Base-by-base conservation (phyloP, 2,329 filamentous ascomycete species). In the Claviceps humidiphila region DNA sequence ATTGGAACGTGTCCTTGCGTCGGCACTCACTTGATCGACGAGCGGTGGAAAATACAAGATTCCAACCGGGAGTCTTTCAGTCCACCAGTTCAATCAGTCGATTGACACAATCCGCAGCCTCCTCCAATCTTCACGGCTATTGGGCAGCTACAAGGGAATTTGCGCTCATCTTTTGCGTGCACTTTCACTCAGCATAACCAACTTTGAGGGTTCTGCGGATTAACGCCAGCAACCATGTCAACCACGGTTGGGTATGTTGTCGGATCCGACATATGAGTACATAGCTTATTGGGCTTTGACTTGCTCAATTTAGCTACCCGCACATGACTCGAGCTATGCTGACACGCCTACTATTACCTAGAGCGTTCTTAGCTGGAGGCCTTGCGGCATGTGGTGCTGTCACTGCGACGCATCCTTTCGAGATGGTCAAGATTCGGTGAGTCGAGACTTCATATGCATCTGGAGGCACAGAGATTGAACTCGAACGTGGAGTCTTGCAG, bases 371-470 rank as follows among this genome's bases (percentile, higher is more conserved):
- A 63, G 91, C 93, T 53, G 93, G 93, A 66, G 93, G 93, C 66
- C 87, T 98, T 65, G 93, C 93, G 65, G 93, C 93, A 58, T 97
- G 91, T 72, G 93, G 93, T 65, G 93, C 93, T 58, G 93, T 98
- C 53, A 97, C 91, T 42, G 90, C 94, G 58, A 97, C 93, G 49
- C 93, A 98, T 71, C 90, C 90, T 53, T 97, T 97, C 73, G 93
- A 98, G 72, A 97, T 91, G 13, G 89, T 98, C 67, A 98, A 98
- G 80, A 97, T 97, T 66, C 87, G 90, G 85, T 90, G 75, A 65
- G 76, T 59, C 65, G 17, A 38, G 30, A 30, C 47, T 8, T 40
- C 43, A n/a, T 13, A 2, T n/a, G 5, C 34, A 16, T 11, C 8
- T 20, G 8, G 5, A 43, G n/a, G 7, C 22, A n/a, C 2, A 37